Evolutionary conservation across 495 filamentous ascomycete species (phyloP).

Genomic region (Penicillium verhagenii): DNA sequence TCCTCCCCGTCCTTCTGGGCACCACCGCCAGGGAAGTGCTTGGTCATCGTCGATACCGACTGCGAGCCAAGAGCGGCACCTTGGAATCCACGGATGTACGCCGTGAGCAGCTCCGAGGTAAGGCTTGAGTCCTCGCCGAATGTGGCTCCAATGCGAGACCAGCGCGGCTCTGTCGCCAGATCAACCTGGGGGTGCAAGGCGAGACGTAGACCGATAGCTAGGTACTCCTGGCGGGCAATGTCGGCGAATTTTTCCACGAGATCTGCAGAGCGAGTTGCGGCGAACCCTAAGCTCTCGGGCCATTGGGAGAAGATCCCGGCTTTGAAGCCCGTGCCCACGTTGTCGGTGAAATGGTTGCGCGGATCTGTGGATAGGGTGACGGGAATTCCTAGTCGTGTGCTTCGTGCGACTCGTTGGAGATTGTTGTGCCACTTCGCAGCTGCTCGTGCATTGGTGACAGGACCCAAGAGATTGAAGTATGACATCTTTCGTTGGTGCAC

Average conservation of each 20-base stretch:
- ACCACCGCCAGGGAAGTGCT: conserved; percentile 40
- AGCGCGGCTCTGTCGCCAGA: conserved; percentile 35
- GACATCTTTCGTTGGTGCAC: background rate
- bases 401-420: background rate
- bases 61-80: conserved; percentile 10
- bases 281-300: background rate
- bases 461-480: background rate
- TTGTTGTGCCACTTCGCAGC: background rate
- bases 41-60: conserved; percentile 32
- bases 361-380: background rate
- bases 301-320: background rate
- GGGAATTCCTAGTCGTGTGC: background rate
- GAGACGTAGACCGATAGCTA: background rate
- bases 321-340: background rate
- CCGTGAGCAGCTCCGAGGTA: conserved; percentile 17
- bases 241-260: background rate
- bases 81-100: background rate
- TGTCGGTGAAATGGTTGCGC: background rate
- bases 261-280: background rate
- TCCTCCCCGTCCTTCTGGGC: conserved; percentile 37
- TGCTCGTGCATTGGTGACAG: background rate
- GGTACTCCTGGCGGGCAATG: background rate
- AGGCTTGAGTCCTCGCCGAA: conserved; percentile 33
- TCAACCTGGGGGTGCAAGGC: conserved; percentile 40
- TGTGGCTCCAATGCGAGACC: conserved; percentile 25